phyloP scores from a whole-genome alignment of 305 asterid genomes.

The Solanum hybrid region DNA sequence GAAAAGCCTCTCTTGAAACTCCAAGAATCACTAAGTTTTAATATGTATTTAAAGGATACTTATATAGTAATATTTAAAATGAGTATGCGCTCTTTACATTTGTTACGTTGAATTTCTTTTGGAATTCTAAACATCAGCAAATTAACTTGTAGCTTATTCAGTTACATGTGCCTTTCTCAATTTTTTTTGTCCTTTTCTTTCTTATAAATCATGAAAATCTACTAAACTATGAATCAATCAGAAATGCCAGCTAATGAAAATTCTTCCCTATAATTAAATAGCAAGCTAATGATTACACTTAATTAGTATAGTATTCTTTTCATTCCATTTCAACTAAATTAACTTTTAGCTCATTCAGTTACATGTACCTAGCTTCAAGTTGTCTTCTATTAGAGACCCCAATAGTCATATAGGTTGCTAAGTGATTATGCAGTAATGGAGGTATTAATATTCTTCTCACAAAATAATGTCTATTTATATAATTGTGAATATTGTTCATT shows the following conservation, averaged over 20 bases:
- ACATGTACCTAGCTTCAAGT: not conserved
- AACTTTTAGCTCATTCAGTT: not conserved
- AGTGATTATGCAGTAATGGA: not conserved
- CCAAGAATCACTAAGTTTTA: not conserved
- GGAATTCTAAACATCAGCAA: not conserved
- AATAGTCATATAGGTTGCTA: not conserved
- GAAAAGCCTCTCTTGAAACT: not conserved
- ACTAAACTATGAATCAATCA: not conserved
- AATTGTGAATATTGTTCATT: not conserved
- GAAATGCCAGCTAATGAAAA: not conserved
- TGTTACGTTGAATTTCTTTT: not conserved
- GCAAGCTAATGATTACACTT: not conserved
- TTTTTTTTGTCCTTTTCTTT: not conserved
- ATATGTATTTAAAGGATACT: not conserved
- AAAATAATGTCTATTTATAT: not conserved
- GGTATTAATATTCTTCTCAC: not conserved
- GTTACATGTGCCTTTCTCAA: not conserved
- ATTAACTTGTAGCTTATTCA: not conserved
- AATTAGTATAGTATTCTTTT: not conserved
- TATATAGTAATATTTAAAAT: not conserved
- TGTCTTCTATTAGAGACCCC: not conserved
- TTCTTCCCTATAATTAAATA: not conserved
- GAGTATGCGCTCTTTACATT: not conserved
- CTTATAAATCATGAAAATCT: not conserved
- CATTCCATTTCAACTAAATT: not conserved